These are phyloP conservation scores for Primulina huaijiensis DNA, from an alignment of 257 asterid genomes.

Conservation along the genomic window DNA sequence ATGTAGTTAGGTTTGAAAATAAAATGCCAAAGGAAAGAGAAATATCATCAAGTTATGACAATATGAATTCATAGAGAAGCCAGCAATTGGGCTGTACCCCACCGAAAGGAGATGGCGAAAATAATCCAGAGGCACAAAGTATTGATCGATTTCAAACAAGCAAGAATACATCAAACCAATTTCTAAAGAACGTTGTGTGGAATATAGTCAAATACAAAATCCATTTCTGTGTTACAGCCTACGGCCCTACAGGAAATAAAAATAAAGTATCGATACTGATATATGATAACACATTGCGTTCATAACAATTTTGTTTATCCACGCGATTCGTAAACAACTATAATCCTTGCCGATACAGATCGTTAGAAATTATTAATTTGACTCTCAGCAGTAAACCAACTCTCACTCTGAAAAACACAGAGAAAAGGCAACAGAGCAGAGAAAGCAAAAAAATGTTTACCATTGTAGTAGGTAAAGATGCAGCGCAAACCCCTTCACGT, in stretches of 20 bases:
- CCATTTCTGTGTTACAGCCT: neutral
- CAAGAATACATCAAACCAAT: neutral
- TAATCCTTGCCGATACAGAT: neutral
- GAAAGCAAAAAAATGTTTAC: constrained; percentile 34
- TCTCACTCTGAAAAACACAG: neutral
- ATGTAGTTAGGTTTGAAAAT: constrained; percentile 11
- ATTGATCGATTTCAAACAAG: neutral
- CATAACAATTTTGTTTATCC: neutral
- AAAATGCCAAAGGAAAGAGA: constrained; percentile 5
- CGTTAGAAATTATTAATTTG: neutral
- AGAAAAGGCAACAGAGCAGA: constrained; percentile 12
- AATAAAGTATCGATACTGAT: neutral
- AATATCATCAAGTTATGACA: constrained; percentile 4
- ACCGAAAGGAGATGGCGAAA: neutral
- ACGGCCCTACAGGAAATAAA: neutral
- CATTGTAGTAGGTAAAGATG: constrained; percentile 98
- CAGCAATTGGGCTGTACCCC: neutral
- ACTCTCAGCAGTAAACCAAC: neutral
- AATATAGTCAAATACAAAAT: neutral
- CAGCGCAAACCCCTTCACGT: constrained; percentile 99
- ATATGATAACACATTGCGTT: too few relatives aligned
- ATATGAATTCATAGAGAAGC: neutral
- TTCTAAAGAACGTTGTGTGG: neutral
- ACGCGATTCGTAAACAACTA: neutral
- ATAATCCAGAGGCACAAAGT: neutral